Conservation (phyloP, 2,329 filamentous ascomycete species). For the Cercospora nicotianae region DNA sequence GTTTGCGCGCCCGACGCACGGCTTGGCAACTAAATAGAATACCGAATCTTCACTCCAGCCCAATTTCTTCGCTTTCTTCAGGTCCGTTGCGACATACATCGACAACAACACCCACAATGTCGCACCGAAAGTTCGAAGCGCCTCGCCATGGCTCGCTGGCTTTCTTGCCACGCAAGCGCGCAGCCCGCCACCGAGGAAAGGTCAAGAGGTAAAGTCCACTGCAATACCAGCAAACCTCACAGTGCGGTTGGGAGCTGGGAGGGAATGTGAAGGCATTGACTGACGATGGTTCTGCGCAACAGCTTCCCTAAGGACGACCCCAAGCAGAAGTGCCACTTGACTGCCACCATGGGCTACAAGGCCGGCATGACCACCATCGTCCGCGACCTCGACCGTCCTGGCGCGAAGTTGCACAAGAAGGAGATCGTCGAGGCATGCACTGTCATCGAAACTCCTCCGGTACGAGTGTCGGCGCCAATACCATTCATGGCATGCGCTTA, state of each 20-base stretch:
- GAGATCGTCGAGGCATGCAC: constrained; percentile 87
- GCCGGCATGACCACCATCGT: constrained; percentile 99
- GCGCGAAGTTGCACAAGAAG: constrained; percentile 99
- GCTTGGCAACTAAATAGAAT: constrained; percentile 2
- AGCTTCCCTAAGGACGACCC: constrained; percentile 99
- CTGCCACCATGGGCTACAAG: constrained; percentile 97
- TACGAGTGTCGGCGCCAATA: constrained; percentile 50
- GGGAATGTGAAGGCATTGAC: constrained; percentile 13
- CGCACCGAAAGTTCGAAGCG: constrained; percentile 75
- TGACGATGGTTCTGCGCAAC: constrained; percentile 25
- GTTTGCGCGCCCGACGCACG: background rate
- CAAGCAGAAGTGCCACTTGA: constrained; percentile 99
- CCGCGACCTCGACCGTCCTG: constrained; percentile 97
- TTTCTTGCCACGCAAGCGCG: constrained; percentile 71
- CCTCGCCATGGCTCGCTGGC: constrained; percentile 82
- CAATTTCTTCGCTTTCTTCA: constrained; percentile 4
- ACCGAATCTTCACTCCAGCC: background rate
- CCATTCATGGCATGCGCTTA: constrained; percentile 67
- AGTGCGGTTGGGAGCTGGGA: constrained; percentile 1
- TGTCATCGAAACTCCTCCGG: constrained; percentile 90
- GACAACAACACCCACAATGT: constrained; percentile 41
- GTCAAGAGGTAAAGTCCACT: constrained; percentile 78
- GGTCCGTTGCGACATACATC: constrained; percentile 15
- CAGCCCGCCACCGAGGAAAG: constrained; percentile 91
- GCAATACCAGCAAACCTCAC: background rate